A percentile compares a stretch with the other conserved stretches of the same genome.
Evolutionary conservation across 257 asterid species (phyloP).

Genomic region (Eucommia ulmoides): DNA sequence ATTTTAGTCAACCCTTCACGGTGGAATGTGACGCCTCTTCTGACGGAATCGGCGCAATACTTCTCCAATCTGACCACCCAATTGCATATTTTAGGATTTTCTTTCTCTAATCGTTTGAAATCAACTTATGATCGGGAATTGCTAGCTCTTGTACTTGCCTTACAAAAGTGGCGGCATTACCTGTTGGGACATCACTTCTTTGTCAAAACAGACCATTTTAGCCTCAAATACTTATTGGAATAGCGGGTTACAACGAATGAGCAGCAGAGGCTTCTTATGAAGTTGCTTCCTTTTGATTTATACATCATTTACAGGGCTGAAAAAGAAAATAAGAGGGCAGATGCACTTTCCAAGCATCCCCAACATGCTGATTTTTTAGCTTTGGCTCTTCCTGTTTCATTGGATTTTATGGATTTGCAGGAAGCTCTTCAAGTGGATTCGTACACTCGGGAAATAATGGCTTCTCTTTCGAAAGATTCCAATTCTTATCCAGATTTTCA

Average conservation of each 20-base stretch:
- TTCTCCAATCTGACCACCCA: background rate
- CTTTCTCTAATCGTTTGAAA: background rate
- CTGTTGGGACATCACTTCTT: background rate
- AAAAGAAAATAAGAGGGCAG: background rate
- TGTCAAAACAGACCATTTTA: background rate
- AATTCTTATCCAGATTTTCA: background rate
- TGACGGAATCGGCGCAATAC: background rate
- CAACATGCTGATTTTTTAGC: background rate
- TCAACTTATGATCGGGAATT: background rate
- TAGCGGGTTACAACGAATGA: background rate
- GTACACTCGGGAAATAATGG: background rate
- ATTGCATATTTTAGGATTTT: conserved; percentile 4
- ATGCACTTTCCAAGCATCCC: conserved; percentile 1
- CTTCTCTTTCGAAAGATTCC: background rate
- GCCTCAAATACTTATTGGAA: conserved; percentile 1
- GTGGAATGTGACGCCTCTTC: conserved; percentile 9
- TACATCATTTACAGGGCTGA: background rate
- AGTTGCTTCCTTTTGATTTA: conserved; percentile 2
- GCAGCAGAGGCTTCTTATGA: background rate
- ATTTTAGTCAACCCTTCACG: background rate
- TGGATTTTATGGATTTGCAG: background rate
- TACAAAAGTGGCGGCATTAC: conserved; percentile 6
- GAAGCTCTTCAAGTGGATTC: background rate
- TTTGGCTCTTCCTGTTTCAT: background rate
- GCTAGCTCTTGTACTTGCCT: background rate